A percentile compares a stretch with the other conserved stretches of the same genome.
Conservation (phyloP, 371 early-diverging fungal species). For the Rhizopus arrhizus region DNA sequence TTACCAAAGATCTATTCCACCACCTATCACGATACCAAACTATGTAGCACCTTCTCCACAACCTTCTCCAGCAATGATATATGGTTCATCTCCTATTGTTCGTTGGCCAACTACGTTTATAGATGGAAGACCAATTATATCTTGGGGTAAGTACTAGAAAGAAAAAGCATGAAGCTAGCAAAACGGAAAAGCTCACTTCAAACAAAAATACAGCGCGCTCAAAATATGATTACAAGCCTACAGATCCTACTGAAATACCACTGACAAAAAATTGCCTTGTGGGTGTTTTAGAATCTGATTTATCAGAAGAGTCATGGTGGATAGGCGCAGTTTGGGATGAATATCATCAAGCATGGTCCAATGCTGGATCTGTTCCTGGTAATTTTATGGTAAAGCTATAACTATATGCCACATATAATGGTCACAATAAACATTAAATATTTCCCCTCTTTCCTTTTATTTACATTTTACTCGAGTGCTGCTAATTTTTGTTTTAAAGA, state of each 20-base stretch:
- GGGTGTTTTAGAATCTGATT: conserved; percentile 22
- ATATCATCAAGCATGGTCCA: conserved; percentile 22
- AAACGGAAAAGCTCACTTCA: background rate
- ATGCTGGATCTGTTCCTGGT: conserved; percentile 23
- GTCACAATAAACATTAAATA: background rate
- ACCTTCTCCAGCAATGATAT: conserved; percentile 22
- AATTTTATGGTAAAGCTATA: conserved; percentile 19
- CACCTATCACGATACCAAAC: conserved; percentile 22
- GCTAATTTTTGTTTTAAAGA: conserved; percentile 55
- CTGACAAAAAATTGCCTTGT: conserved; percentile 27
- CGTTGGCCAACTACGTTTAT: conserved; percentile 25
- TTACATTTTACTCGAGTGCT: conserved; percentile 20
- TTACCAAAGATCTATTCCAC: conserved; percentile 10
- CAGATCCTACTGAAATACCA: conserved; percentile 34
- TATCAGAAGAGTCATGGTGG: conserved; percentile 27
- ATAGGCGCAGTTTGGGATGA: conserved; percentile 23
- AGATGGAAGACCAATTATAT: conserved; percentile 40
- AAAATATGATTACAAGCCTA: conserved; percentile 38
- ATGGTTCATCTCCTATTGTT: background rate
- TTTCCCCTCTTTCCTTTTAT: background rate
- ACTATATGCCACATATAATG: too few species aligned
- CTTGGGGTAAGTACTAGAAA: conserved; percentile 38
- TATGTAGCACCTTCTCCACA: conserved; percentile 20
- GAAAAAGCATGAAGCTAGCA: background rate
- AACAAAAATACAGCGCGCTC: conserved; percentile 32